A percentile compares a stretch with the other conserved stretches of the same genome.
phyloP scores from a whole-genome alignment of 441 rosid genomes.

The Populus trichocarpa region DNA sequence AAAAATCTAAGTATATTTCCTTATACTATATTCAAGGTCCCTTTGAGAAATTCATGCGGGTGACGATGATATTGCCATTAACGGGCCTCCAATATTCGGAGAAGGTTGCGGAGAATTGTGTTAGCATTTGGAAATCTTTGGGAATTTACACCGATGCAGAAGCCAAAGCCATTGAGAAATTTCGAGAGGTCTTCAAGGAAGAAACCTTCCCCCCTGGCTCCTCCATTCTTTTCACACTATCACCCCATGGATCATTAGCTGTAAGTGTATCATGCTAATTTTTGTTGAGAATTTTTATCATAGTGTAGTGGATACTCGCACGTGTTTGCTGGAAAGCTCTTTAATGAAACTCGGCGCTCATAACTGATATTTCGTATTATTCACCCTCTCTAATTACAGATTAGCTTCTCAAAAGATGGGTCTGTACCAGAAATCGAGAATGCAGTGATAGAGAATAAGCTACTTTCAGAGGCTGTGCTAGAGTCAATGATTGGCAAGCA shows the following conservation, averaged over 20 bases:
- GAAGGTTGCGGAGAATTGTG: constrained; percentile 78
- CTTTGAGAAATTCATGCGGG: constrained; percentile 64
- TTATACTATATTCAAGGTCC: constrained; percentile 31
- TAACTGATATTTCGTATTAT: not conserved
- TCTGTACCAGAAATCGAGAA: constrained; percentile 40
- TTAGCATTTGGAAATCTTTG: constrained; percentile 59
- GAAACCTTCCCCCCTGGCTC: constrained; percentile 67
- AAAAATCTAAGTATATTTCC: not conserved
- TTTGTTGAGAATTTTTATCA: not conserved
- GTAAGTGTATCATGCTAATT: constrained; percentile 30
- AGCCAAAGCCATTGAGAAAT: constrained; percentile 66
- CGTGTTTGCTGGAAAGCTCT: too few species aligned
- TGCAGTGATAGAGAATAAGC: constrained; percentile 57
- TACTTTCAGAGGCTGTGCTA: constrained; percentile 53
- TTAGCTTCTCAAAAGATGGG: constrained; percentile 55
- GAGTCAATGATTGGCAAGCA: constrained; percentile 69
- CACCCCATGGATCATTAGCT: constrained; percentile 48
- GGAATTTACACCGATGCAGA: constrained; percentile 71
- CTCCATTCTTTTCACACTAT: constrained; percentile 68
- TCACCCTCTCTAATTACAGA: constrained; percentile 23
- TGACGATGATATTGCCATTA: constrained; percentile 77
- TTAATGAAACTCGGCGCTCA: too few species aligned
- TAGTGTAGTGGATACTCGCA: not conserved
- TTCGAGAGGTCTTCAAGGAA: constrained; percentile 52
- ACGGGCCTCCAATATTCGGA: constrained; percentile 72